These are phyloP conservation scores for Anisodus acutangulus DNA, from an alignment of 257 asterid genomes.

Conservation along the genomic window DNA sequence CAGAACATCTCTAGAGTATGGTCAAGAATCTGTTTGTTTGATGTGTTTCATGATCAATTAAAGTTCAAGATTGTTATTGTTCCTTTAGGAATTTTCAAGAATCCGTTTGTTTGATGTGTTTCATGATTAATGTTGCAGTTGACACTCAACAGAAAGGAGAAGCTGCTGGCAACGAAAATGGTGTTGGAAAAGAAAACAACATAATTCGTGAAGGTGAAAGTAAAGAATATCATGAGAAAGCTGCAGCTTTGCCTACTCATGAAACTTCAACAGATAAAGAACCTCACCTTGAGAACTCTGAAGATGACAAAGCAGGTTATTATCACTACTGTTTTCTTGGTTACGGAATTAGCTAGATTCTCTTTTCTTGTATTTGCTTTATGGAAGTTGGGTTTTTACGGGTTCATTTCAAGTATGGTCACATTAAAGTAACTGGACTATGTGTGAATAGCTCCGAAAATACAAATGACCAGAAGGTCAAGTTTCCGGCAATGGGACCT, in stretches of 20 bases:
- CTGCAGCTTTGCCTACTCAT: conserved; percentile 29
- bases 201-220: conserved; percentile 38
- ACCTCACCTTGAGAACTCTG: conserved; percentile 26
- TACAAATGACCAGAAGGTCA: too few relatives aligned
- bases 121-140: neutral
- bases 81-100: neutral
- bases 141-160: conserved; percentile 35
- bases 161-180: conserved; percentile 30
- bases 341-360: neutral
- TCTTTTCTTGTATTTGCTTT: neutral
- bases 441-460: too few relatives aligned
- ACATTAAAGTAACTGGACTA: too few relatives aligned
- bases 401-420: too few relatives aligned
- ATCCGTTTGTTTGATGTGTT: neutral
- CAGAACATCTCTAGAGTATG: neutral
- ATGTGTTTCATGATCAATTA: neutral
- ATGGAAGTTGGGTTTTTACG: neutral
- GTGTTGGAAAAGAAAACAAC: conserved; percentile 40
- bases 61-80: neutral
- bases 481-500: too few relatives aligned
- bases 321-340: neutral
- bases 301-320: conserved; percentile 47
- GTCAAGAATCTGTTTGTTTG: neutral
- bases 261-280: conserved; percentile 29
- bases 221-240: conserved; percentile 40